Conservation (phyloP, 257 asterid species). For the Ocimum tenuiflorum region DNA sequence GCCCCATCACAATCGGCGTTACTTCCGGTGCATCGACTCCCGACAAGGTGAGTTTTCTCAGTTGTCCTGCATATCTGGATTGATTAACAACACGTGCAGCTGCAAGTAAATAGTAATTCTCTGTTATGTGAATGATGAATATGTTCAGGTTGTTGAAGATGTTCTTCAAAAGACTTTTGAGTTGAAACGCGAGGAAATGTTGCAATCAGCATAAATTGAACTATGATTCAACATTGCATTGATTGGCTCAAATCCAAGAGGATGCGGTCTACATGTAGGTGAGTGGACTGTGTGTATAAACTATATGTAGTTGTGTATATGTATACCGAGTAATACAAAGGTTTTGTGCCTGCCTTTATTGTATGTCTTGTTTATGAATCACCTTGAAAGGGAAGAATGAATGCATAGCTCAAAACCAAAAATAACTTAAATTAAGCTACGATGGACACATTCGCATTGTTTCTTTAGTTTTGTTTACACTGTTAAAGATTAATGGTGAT, state of each 20-base stretch:
- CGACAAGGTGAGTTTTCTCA: constrained; percentile 60
- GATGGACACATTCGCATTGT: neutral
- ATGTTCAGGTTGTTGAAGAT: constrained; percentile 74
- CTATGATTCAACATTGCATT: no score
- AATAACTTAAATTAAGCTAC: no score
- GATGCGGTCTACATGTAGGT: neutral
- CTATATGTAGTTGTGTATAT: no score
- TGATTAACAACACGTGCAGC: neutral
- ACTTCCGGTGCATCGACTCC: constrained; percentile 99
- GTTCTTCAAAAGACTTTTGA: constrained; percentile 64
- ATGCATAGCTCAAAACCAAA: no score
- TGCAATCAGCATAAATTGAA: constrained; percentile 50
- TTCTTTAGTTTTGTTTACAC: no score
- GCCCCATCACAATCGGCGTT: constrained; percentile 78
- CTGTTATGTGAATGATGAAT: neutral
- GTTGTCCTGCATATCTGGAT: neutral
- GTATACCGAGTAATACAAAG: no score
- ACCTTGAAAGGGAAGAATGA: no score
- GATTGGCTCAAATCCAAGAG: neutral
- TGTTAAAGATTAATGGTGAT: no score
- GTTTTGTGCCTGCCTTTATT: no score
- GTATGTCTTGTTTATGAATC: no score
- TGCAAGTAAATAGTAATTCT: neutral
- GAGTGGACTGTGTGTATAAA: no score
- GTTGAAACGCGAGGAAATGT: constrained; percentile 63